Conservation (phyloP, 1,284 basidiomycete genomes). For the Malassezia dermatis region DNA sequence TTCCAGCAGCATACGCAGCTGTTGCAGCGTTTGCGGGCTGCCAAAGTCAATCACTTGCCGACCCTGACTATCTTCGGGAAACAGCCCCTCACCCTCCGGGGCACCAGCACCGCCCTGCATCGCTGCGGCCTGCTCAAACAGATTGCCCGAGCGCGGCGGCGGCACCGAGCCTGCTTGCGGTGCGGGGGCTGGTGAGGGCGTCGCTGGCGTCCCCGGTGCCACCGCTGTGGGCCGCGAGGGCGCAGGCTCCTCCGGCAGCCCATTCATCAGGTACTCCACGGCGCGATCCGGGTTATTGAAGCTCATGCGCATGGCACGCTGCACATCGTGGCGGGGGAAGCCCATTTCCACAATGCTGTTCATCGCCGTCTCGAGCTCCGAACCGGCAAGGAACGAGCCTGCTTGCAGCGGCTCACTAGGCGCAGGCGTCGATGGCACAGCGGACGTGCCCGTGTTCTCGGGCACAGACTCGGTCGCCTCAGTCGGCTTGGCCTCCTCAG, state of each 20-base stretch:
- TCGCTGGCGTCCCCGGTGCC: slow-evolving; percentile 52
- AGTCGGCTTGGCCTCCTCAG: background rate
- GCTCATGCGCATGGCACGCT: slow-evolving; percentile 77
- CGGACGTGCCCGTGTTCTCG: background rate
- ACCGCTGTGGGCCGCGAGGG: slow-evolving; percentile 50
- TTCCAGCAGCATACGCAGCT: slow-evolving; percentile 39
- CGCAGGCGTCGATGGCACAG: background rate
- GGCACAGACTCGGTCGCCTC: background rate
- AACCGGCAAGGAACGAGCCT: slow-evolving; percentile 17
- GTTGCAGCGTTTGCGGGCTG: slow-evolving; percentile 42
- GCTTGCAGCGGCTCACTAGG: slow-evolving; percentile 5
- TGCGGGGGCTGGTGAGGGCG: slow-evolving; percentile 50
- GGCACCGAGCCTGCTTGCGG: slow-evolving; percentile 26
- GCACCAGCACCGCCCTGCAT: slow-evolving; percentile 24
- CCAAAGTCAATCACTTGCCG: slow-evolving; percentile 40
- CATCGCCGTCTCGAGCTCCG: slow-evolving; percentile 38
- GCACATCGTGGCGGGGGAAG: slow-evolving; percentile 71
- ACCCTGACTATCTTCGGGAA: slow-evolving; percentile 30
- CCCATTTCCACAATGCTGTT: slow-evolving; percentile 69
- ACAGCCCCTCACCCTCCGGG: slow-evolving; percentile 13
- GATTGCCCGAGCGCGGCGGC: slow-evolving; percentile 41
- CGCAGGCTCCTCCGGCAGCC: slow-evolving; percentile 56
- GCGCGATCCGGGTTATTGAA: slow-evolving; percentile 98
- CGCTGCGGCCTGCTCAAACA: slow-evolving; percentile 49
- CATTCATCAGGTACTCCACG: slow-evolving; percentile 90